A percentile compares a stretch with the other conserved stretches of the same genome.
phyloP scores from a whole-genome alignment of 139 green algal genomes.

The Chlorella vulgaris region DNA sequence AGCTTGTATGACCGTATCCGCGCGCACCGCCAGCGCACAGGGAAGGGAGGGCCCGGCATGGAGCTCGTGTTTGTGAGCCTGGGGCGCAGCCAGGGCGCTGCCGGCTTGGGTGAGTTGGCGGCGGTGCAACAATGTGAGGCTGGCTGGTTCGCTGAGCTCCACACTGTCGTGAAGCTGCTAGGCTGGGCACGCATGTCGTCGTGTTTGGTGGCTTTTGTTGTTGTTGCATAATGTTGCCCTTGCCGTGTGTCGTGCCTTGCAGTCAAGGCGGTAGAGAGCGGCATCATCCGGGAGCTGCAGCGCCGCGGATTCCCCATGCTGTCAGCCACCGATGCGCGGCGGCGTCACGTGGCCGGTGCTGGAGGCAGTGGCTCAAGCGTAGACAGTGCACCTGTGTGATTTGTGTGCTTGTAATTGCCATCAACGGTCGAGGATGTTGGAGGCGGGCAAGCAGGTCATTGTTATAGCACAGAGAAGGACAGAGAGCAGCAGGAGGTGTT shows the following conservation, averaged over 20 bases:
- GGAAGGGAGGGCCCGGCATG: constrained; percentile 34
- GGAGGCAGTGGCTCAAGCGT: not conserved
- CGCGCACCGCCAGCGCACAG: constrained; percentile 24
- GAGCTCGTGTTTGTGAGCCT: constrained; percentile 54
- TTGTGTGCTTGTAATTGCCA: too few relatives aligned
- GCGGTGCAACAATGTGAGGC: not conserved
- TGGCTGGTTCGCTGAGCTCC: too few relatives aligned
- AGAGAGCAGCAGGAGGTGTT: too few relatives aligned
- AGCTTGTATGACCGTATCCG: constrained; percentile 45
- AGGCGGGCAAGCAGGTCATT: too few relatives aligned
- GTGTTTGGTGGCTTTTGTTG: not conserved
- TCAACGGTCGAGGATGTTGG: too few relatives aligned
- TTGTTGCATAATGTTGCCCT: not conserved
- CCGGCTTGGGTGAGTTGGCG: constrained; percentile 1
- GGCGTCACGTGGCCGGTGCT: not conserved
- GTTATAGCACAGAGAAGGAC: too few relatives aligned
- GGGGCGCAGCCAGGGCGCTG: constrained; percentile 28
- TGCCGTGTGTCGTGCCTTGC: not conserved
- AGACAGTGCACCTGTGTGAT: too few relatives aligned
- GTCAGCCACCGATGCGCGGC: constrained; percentile 32
- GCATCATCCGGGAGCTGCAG: constrained; percentile 40
- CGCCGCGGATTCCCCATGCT: constrained; percentile 43
- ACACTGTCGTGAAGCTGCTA: not conserved
- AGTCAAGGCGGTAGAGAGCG: constrained; percentile 48
- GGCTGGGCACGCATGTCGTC: not conserved